Conservation (phyloP, 108 stramenopile genomes). For the Cyclotella distinguenda region DNA sequence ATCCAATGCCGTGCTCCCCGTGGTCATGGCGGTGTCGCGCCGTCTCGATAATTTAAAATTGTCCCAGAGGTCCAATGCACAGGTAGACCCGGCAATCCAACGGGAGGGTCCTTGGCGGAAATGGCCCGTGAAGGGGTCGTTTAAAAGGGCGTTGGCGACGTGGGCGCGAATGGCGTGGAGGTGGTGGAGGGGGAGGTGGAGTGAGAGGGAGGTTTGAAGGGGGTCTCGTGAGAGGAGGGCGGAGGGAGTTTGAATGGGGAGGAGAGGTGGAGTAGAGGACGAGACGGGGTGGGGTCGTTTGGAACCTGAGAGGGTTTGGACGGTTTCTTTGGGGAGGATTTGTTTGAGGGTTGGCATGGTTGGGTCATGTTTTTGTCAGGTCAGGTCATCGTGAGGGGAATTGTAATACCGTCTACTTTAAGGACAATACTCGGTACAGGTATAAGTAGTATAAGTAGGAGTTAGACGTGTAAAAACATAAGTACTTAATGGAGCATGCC, state of each 20-base stretch:
- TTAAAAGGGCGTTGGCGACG: slow-evolving; percentile 21
- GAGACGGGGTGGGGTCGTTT: not conserved
- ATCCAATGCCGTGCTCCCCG: slow-evolving; percentile 40
- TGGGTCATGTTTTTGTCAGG: not conserved
- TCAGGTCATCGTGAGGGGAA: no score
- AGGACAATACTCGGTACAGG: no score
- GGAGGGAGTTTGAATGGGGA: slow-evolving; percentile 40
- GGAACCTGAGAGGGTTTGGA: not conserved
- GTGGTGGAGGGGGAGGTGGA: slow-evolving; percentile 8
- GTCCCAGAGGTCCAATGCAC: slow-evolving; percentile 34
- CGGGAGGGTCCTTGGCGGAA: slow-evolving; percentile 12
- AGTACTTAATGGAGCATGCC: no score
- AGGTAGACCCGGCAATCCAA: slow-evolving; percentile 24
- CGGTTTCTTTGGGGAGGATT: not conserved
- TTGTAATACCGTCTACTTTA: no score
- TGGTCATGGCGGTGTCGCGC: not conserved
- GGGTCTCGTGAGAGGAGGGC: slow-evolving; percentile 46
- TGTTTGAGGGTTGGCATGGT: slow-evolving; percentile 37
- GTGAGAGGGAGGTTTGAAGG: slow-evolving; percentile 7
- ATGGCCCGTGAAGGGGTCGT: slow-evolving; percentile 28
- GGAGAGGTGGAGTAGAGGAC: slow-evolving; percentile 6
- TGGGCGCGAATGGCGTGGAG: slow-evolving; percentile 16
- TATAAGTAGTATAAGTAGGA: no score
- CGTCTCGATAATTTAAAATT: slow-evolving; percentile 2
- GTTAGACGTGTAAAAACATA: no score